Evolutionary conservation across 768 basidiomycete species (phyloP).

Genomic region (Termitomyces sp.): DNA sequence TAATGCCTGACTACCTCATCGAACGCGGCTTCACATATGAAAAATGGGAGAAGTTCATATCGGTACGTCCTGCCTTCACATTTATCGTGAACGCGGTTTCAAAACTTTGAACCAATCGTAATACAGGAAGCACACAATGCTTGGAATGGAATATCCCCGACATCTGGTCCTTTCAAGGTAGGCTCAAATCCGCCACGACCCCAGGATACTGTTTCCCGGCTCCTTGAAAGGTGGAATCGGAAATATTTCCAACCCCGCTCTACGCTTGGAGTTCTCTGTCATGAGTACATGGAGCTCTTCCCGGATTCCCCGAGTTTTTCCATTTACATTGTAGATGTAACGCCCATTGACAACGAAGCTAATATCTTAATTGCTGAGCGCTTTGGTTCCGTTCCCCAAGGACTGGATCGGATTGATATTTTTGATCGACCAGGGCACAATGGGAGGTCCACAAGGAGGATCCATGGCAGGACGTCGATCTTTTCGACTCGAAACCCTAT

Average conservation of each 20-base stretch:
- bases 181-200: constrained; percentile 8
- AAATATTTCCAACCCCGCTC: constrained; percentile 13
- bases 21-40: constrained; percentile 8
- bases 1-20: constrained; percentile 11
- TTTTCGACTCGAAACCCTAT: constrained; percentile 4
- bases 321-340: constrained; percentile 21
- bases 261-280: constrained; percentile 14
- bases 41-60: constrained; percentile 18
- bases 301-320: constrained; percentile 19
- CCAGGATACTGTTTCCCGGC: constrained; percentile 17
- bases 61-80: constrained; percentile 7
- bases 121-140: constrained; percentile 14
- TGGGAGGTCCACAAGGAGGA: constrained; percentile 5
- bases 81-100: not conserved
- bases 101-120: not conserved
- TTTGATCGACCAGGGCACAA: constrained; percentile 12
- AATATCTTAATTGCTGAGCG: constrained; percentile 13
- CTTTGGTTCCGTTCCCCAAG: constrained; percentile 18
- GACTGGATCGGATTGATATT: constrained; percentile 18
- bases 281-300: constrained; percentile 16
- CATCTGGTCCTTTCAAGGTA: not conserved
- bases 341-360: constrained; percentile 1
- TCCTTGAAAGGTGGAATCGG: constrained; percentile 16
- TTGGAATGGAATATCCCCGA: constrained; percentile 11
- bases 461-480: constrained; percentile 10